These are phyloP conservation scores for Monosporascus sp. DNA, from an alignment of 2,329 filamentous ascomycete genomes.

Conservation along the genomic window DNA sequence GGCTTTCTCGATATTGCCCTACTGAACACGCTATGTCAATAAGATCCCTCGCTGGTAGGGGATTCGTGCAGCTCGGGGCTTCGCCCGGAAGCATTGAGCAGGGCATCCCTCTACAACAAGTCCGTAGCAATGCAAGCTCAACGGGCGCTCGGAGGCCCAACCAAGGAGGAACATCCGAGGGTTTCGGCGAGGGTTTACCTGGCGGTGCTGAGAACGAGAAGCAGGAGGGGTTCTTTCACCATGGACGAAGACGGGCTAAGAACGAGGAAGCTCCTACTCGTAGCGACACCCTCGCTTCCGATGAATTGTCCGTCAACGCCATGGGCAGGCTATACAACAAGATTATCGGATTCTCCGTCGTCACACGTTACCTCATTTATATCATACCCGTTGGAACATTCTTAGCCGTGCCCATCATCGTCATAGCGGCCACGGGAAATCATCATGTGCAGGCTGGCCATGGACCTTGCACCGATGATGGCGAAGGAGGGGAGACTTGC, in stretches of 20 bases:
- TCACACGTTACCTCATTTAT: constrained; percentile 64
- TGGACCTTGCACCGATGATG: constrained; percentile 14
- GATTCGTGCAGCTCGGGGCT: constrained; percentile 10
- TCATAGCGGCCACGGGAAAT: constrained; percentile 43
- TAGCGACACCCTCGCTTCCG: constrained; percentile 38
- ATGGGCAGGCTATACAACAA: constrained; percentile 63
- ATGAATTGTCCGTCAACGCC: constrained; percentile 54
- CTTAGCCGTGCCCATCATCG: constrained; percentile 57
- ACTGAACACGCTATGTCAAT: background rate
- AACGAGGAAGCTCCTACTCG: constrained; percentile 35
- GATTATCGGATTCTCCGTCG: constrained; percentile 56
- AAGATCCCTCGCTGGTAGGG: constrained; percentile 8
- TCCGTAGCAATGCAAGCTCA: constrained; percentile 50
- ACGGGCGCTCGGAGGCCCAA: constrained; percentile 47
- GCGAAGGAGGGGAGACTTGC: constrained; percentile 12
- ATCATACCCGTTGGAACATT: constrained; percentile 58
- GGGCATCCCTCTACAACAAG: constrained; percentile 50
- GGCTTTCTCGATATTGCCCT: background rate
- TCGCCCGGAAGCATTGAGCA: constrained; percentile 13
- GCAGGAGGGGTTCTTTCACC: constrained; percentile 35
- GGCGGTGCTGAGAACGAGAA: constrained; percentile 39
- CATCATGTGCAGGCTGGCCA: constrained; percentile 34
- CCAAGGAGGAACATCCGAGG: constrained; percentile 28
- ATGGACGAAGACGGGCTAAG: constrained; percentile 45
- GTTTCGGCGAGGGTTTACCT: constrained; percentile 28